A percentile compares a stretch with the other conserved stretches of the same genome.
These are phyloP conservation scores for Moesziomyces parantarcticus DNA, from an alignment of 1,284 basidiomycete genomes.

Conservation along the genomic window DNA sequence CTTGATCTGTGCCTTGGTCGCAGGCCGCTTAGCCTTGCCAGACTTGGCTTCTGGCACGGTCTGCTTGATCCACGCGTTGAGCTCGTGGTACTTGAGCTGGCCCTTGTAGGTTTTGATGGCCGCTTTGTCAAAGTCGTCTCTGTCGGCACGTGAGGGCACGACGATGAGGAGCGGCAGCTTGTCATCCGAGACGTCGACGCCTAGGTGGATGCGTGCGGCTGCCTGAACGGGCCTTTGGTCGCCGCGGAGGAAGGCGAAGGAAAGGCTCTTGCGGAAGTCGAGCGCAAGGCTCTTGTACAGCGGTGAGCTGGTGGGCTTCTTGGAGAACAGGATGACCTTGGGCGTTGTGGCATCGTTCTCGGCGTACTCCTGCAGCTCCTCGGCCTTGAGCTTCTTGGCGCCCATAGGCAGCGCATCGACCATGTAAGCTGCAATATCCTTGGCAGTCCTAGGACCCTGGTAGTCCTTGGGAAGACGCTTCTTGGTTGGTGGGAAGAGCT, in stretches of 20 bases:
- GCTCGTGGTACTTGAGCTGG: constrained; percentile 55
- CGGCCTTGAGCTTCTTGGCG: constrained; percentile 74
- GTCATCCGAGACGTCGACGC: constrained; percentile 48
- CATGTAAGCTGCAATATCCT: constrained; percentile 81
- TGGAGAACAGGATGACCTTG: constrained; percentile 64
- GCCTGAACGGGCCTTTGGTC: constrained; percentile 50
- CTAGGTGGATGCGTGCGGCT: constrained; percentile 50
- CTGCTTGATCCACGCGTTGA: constrained; percentile 60
- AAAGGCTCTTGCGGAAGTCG: constrained; percentile 58
- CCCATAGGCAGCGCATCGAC: constrained; percentile 78
- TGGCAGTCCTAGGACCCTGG: constrained; percentile 79
- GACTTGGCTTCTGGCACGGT: constrained; percentile 45
- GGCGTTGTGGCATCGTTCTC: constrained; percentile 31
- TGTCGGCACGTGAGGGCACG: constrained; percentile 32
- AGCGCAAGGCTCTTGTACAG: constrained; percentile 64
- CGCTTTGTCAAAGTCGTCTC: constrained; percentile 33
- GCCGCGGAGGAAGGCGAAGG: constrained; percentile 60
- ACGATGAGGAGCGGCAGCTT: constrained; percentile 58
- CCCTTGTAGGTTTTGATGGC: constrained; percentile 55
- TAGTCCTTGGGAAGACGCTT: constrained; percentile 77
- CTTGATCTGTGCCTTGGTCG: constrained; percentile 25
- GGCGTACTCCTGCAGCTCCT: constrained; percentile 69
- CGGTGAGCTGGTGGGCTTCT: constrained; percentile 60
- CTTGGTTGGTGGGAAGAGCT: constrained; percentile 72
- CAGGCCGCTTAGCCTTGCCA: constrained; percentile 36